Percentiles rank a stretch among this genome's conserved stretches.
phyloP scores from a whole-genome alignment of 208 protist genomes.

The Porcisia deanei region DNA sequence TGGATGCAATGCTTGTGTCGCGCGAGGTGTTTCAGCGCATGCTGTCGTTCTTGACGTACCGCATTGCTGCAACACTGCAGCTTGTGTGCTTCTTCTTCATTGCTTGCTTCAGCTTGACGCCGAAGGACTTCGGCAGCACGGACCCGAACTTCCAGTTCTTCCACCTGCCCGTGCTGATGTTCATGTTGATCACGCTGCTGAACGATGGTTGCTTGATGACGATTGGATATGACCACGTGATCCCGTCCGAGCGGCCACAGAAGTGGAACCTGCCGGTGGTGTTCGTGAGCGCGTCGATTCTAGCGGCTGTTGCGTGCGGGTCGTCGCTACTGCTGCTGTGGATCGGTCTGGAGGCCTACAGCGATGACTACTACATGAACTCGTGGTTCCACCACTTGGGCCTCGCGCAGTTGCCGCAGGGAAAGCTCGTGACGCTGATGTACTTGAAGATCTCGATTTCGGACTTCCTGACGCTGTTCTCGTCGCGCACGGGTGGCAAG shows the following conservation, averaged over 20 bases:
- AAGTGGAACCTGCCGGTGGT: conserved; percentile 68
- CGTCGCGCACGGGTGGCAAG: conserved; percentile 71
- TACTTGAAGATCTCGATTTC: conserved; percentile 92
- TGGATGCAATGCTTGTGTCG: conserved; percentile 91
- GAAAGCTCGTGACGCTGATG: conserved; percentile 81
- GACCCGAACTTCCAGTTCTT: conserved; percentile 80
- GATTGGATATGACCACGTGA: conserved; percentile 73
- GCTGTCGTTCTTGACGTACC: conserved; percentile 87
- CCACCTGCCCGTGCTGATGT: conserved; percentile 87
- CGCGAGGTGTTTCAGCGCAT: conserved; percentile 96
- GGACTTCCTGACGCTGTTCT: conserved; percentile 92
- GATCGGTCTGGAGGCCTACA: conserved; percentile 57
- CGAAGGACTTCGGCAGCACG: conserved; percentile 59
- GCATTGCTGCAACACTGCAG: conserved; percentile 79
- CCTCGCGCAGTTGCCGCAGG: conserved; percentile 59
- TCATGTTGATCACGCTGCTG: conserved; percentile 92
- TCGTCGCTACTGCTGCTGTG: conserved; percentile 76
- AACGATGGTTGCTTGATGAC: conserved; percentile 81
- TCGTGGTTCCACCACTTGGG: conserved; percentile 66
- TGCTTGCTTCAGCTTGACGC: conserved; percentile 72
- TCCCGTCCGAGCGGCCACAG: conserved; percentile 56
- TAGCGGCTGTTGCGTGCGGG: conserved; percentile 59
- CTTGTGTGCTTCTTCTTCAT: conserved; percentile 89
- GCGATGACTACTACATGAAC: conserved; percentile 42
- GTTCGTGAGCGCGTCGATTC: conserved; percentile 62